Base-by-base conservation (phyloP, 2,329 filamentous ascomycete genomes). In the Talaromyces sp. region DNA sequence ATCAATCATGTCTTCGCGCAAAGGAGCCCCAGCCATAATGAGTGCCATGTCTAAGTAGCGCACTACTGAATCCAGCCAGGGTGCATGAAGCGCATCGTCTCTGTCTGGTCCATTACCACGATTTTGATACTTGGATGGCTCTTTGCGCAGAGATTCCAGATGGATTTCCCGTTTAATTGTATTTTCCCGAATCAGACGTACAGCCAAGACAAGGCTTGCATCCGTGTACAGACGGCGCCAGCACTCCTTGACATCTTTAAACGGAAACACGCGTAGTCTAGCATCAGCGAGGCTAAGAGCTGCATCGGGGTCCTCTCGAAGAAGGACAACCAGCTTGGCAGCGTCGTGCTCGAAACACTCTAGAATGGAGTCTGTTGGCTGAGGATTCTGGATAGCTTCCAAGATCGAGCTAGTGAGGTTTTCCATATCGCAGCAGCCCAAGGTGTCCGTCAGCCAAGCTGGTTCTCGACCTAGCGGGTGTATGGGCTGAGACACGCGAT, bases 1-100 rank as follows among this genome's bases (percentile, higher is more conserved):
- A 56, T 78, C 74, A 24, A 81, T 72, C 31, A 76, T 63, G 9
- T 69, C 65, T 8, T 84, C 82, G 59, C 89, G 78, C 1, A 70
- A 79, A 1, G 84, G 84, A 0, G 83, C 88, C 0, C 89, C 90
- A 0, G 90, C 85, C 58, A 92, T 83, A 52, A 96, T 90, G 51
- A 96, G 75, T 0, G 89, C 87, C 72, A 87, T 86, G 68, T 97
- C 93, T 1, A 98, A 80, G 1, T 82, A 76, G 58, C 82, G 81
- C 35, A 96, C 83, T 1, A 89, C 78, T 1, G 80, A 72, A 35
- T 84, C 80, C 4, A 92, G 70, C 74, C 80, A 84, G 32, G 76
- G n/a, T 17, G 11, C 19, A 46, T 46, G 51, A n/a, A 2, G 10
- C 10, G 67, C 35, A 66, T 64, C 49, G 66, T 64, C 49, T n/a